These are phyloP conservation scores for Axilococcus clingmanii DNA, from an alignment of 139 green algal genomes.

Conservation along the genomic window DNA sequence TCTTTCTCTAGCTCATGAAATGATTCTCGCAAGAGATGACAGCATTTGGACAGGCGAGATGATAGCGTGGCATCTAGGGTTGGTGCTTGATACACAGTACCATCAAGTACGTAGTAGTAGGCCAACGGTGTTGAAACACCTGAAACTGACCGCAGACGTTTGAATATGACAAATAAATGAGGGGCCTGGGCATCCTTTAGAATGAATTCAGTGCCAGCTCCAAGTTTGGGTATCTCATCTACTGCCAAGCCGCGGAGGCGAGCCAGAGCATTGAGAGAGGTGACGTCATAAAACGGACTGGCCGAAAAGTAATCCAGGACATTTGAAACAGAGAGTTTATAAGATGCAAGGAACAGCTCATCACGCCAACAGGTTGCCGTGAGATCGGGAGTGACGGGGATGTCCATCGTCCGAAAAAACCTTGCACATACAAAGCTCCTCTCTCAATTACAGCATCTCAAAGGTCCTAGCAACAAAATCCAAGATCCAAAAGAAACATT, in stretches of 20 bases:
- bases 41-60: no score
- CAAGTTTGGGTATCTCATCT: slow-evolving; percentile 7
- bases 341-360: slow-evolving; percentile 30
- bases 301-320: slow-evolving; percentile 72
- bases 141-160: slow-evolving; percentile 37
- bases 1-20: no score
- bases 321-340: slow-evolving; percentile 35
- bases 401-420: no score
- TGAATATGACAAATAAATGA: slow-evolving; percentile 76
- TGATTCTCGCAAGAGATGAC: no score
- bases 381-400: slow-evolving; percentile 6
- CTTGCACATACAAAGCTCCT: no score
- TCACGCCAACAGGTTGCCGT: slow-evolving; percentile 31
- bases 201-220: slow-evolving; percentile 56
- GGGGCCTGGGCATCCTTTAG: slow-evolving; percentile 52
- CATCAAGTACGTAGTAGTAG: slow-evolving; percentile 75
- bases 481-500: no score
- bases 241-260: slow-evolving; percentile 20
- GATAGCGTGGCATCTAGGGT: slow-evolving; percentile 64
- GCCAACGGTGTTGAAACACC: slow-evolving; percentile 9
- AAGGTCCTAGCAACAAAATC: no score
- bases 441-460: no score
- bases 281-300: slow-evolving; percentile 69
- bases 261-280: slow-evolving; percentile 60
- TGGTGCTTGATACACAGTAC: slow-evolving; percentile 68